These are phyloP conservation scores for Argentina anserina DNA, from an alignment of 306 rosid species.

Conservation along the genomic window DNA sequence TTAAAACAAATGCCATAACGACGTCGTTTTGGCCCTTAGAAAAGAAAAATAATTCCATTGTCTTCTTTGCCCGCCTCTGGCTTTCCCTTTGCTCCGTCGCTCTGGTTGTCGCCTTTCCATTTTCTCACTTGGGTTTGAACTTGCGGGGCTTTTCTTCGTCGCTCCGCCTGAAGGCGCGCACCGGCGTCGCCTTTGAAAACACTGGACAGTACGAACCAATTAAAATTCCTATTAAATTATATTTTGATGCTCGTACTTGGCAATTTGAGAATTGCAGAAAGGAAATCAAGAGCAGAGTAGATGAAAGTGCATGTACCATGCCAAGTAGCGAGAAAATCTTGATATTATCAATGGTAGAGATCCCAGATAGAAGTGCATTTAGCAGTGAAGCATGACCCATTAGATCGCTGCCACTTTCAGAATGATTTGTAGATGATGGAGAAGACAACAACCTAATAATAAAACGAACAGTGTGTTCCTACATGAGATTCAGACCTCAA, in stretches of 20 bases:
- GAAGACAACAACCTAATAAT: constrained; percentile 83
- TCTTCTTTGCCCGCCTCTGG: too few relatives aligned
- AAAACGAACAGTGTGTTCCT: constrained; percentile 88
- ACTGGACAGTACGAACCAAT: constrained; percentile 21
- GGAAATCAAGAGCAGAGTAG: not conserved
- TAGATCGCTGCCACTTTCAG: constrained; percentile 65
- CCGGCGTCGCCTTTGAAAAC: too few relatives aligned
- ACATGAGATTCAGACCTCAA: constrained; percentile 34
- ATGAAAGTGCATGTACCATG: constrained; percentile 51
- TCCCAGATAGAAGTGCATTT: constrained; percentile 66
- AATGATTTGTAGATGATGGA: constrained; percentile 54
- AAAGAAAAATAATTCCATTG: too few relatives aligned
- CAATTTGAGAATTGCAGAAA: not conserved
- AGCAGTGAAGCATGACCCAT: constrained; percentile 72
- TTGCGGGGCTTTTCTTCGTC: too few relatives aligned
- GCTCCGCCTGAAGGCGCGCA: too few relatives aligned
- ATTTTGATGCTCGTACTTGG: not conserved
- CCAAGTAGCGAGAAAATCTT: constrained; percentile 89
- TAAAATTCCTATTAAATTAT: too few relatives aligned
- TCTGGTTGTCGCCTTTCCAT: too few relatives aligned
- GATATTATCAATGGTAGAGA: constrained; percentile 74
- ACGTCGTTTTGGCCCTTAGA: too few relatives aligned
- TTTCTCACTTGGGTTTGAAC: too few relatives aligned
- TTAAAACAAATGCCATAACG: too few relatives aligned
- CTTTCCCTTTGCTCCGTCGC: too few relatives aligned